A percentile compares a stretch with the other conserved stretches of the same genome.
These are phyloP conservation scores for Pouteria glomerata DNA, from an alignment of 148 eudicot genomes.

Conservation along the genomic window DNA sequence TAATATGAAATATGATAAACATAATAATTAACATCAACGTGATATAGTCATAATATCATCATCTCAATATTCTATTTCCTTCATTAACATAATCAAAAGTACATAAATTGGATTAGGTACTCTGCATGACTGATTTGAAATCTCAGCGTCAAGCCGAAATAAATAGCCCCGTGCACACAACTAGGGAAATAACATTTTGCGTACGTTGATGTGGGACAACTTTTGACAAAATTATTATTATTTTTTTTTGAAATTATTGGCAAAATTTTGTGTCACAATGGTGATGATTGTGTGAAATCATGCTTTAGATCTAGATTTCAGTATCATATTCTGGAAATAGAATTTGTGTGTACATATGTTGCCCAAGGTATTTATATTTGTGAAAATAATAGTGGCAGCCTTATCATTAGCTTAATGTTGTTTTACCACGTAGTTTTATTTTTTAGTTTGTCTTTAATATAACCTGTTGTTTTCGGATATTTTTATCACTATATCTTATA, in stretches of 20 bases:
- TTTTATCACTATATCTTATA: too few species aligned
- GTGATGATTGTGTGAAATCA: conserved; percentile 2
- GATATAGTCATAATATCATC: too few species aligned
- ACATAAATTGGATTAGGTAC: too few species aligned
- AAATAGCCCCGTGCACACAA: too few species aligned
- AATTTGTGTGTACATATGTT: neutral
- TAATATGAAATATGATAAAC: too few species aligned
- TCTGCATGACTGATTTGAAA: too few species aligned
- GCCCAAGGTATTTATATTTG: neutral
- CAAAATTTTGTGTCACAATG: neutral
- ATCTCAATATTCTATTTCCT: too few species aligned
- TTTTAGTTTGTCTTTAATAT: neutral
- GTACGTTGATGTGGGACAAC: too few species aligned
- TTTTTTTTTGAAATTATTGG: neutral
- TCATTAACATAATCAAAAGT: too few species aligned
- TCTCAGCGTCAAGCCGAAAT: too few species aligned
- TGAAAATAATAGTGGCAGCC: neutral
- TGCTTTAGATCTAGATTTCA: neutral
- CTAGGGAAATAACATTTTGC: too few species aligned
- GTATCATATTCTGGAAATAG: neutral
- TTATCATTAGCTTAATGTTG: neutral
- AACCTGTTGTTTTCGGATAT: neutral
- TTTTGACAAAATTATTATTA: neutral
- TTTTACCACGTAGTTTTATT: neutral
- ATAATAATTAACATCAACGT: too few species aligned